These are phyloP conservation scores for Candida endomychidarum DNA, from an alignment of 805 yeast species.

Conservation along the genomic window DNA sequence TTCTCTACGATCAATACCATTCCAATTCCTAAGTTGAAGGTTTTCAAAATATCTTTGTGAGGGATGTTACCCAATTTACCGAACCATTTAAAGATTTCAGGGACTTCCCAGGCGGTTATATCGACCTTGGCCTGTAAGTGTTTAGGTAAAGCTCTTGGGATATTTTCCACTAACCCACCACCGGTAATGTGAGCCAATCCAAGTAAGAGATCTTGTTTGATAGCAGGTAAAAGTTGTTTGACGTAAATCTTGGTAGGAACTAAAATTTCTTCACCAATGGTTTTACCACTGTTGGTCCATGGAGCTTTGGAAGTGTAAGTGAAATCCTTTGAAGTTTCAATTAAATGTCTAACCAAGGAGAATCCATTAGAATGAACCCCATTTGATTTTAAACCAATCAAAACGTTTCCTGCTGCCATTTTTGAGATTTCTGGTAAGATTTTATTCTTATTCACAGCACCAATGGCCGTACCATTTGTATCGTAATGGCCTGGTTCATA, in stretches of 20 bases:
- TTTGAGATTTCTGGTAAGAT: constrained; percentile 69
- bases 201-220: constrained; percentile 63
- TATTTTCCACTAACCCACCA: constrained; percentile 95
- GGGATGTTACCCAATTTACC: constrained; percentile 93
- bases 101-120: constrained; percentile 77
- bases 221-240: constrained; percentile 77
- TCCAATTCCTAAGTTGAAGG: constrained; percentile 95
- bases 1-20: constrained; percentile 85
- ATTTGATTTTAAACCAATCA: constrained; percentile 84
- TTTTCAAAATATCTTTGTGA: constrained; percentile 75
- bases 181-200: constrained; percentile 98
- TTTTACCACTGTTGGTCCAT: constrained; percentile 62
- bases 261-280: constrained; percentile 83
- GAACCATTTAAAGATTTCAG: constrained; percentile 90
- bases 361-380: constrained; percentile 98
- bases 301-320: constrained; percentile 79
- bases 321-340: constrained; percentile 72
- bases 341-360: constrained; percentile 88
- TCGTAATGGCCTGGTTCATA: constrained; percentile 94
- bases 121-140: constrained; percentile 79
- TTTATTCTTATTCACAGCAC: constrained; percentile 79
- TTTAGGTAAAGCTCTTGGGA: constrained; percentile 90
- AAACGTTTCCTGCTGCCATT: constrained; percentile 77
- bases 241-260: constrained; percentile 95
- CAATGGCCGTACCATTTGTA: constrained; percentile 97